Evolutionary conservation across 352 stramenopile genomes (phyloP).

Genomic region (Phytophthora chlamydospora): DNA sequence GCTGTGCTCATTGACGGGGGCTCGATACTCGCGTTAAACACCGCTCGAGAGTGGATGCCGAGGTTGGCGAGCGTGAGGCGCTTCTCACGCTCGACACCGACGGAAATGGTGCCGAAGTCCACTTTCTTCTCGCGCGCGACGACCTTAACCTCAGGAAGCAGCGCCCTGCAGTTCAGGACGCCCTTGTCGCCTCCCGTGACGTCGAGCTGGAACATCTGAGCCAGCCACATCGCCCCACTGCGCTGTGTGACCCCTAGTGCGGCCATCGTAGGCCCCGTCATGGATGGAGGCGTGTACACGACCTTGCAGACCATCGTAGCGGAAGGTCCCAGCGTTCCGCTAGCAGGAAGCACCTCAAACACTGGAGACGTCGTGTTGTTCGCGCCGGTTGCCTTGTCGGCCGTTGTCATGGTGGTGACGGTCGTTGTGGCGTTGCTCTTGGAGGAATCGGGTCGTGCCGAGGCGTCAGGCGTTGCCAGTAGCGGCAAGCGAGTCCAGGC

Average conservation of each 20-base stretch:
- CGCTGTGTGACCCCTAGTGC: slow-evolving; percentile 18
- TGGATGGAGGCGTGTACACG: slow-evolving; percentile 54
- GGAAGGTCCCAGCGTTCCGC: slow-evolving; percentile 40
- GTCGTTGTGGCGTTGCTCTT: slow-evolving; percentile 56
- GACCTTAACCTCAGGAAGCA: slow-evolving; percentile 62
- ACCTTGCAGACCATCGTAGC: slow-evolving; percentile 54
- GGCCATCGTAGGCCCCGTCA: slow-evolving; percentile 5
- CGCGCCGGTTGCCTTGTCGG: slow-evolving; percentile 19
- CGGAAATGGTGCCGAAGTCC: slow-evolving; percentile 81
- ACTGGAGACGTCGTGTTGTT: slow-evolving; percentile 21
- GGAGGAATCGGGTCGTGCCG: slow-evolving; percentile 52
- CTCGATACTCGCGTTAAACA: slow-evolving; percentile 73
- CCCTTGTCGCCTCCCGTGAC: slow-evolving; percentile 60
- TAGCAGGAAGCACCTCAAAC: slow-evolving; percentile 62
- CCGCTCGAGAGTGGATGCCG: slow-evolving; percentile 23
- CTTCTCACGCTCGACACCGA: slow-evolving; percentile 76
- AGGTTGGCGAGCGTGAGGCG: slow-evolving; percentile 54
- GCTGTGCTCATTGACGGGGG: slow-evolving; percentile 38
- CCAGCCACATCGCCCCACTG: slow-evolving; percentile 36
- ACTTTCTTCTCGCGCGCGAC: slow-evolving; percentile 74
- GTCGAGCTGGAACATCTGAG: slow-evolving; percentile 57
- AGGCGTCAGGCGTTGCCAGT: slow-evolving; percentile 24
- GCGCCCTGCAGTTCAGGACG: slow-evolving; percentile 50
- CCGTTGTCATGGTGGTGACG: slow-evolving; percentile 21
- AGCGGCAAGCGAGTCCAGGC: slow-evolving; percentile 54